Evolutionary conservation across 2,329 filamentous ascomycete genomes (phyloP), one percentile per base, ranked within the genome.

Genomic region (Chrysosporium queenslandicum): DNA sequence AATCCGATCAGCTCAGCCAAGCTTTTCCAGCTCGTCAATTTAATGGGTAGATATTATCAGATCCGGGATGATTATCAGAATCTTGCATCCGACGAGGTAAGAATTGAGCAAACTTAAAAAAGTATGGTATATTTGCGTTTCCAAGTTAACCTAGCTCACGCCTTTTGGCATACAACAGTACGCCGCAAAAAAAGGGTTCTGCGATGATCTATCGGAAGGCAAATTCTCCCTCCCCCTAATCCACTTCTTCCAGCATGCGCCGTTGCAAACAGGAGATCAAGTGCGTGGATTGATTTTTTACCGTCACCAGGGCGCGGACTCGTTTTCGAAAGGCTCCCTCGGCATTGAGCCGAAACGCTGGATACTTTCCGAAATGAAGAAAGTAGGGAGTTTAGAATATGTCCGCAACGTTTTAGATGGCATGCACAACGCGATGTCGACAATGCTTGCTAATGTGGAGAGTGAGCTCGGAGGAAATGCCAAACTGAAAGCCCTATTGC

Each of bases 151-250:
- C 7, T 36, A 8, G 37, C 37, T 50, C 11, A 43, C 27, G 20
- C n/a, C 3, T 68, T 64, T 34, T 25, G 23, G 4, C 11, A 34
- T 9, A 34, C 14, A 14, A 34, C 14, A 50, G 63, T 96, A 96
- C 74, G 83, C 82, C 34, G 76, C 85, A 58, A 91, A 94, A 69
- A 97, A 97, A 73, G 92, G 91, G 46, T 79, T 95, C 60, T 94
- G 87, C 68, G 91, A 97, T 73, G 92, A 97, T 69, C 72, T 97
- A 61, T 96, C 89, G 0, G 92, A 97, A 72, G 91, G 91, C 58
- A 97, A 97, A 76, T 96, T 96, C 73, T 91, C 85, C 23, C 96
- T 96, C 66, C 89, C 90, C 37, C 83, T 97, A 62, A 95, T 97
- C 62, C 91, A 97, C 72, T 85, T 86, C 66, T 94, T 97, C 60